phyloP scores from a whole-genome alignment of 2,329 filamentous ascomycete genomes.

The Neoascochyta sp. region DNA sequence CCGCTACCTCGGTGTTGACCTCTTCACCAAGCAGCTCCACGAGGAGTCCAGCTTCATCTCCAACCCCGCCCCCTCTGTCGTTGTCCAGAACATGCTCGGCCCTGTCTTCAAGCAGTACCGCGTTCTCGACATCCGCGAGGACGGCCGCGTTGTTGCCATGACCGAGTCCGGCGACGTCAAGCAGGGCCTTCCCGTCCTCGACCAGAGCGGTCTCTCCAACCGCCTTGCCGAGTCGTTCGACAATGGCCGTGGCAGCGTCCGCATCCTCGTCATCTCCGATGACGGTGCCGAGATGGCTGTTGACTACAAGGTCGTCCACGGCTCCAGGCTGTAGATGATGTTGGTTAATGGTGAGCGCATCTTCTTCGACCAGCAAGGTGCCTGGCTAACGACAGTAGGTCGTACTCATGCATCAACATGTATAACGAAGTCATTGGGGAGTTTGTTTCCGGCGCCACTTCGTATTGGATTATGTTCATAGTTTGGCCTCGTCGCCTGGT shows the following conservation, averaged over 20 bases:
- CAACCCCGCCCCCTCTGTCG: slow-evolving; percentile 92
- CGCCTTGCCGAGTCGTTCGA: slow-evolving; percentile 82
- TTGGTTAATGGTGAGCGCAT: slow-evolving; percentile 28
- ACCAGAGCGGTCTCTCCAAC: slow-evolving; percentile 84
- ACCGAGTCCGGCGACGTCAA: slow-evolving; percentile 99
- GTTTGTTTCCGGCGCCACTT: slow-evolving; percentile 32
- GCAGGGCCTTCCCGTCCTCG: slow-evolving; percentile 87
- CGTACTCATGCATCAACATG: slow-evolving; percentile 26
- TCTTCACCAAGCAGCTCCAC: slow-evolving; percentile 99
- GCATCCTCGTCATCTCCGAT: slow-evolving; percentile 93
- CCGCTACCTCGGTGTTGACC: slow-evolving; percentile 98
- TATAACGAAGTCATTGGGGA: slow-evolving; percentile 30
- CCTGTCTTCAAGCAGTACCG: slow-evolving; percentile 99
- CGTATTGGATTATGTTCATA: slow-evolving; percentile 40
- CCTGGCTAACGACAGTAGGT: too few species aligned
- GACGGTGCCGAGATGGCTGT: slow-evolving; percentile 90
- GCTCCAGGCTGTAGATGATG: slow-evolving; percentile 56
- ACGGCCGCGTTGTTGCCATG: slow-evolving; percentile 82
- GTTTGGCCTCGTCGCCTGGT: slow-evolving; percentile 28
- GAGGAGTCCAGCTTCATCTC: slow-evolving; percentile 98
- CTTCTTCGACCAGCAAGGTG: too few species aligned
- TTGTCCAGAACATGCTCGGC: slow-evolving; percentile 99
- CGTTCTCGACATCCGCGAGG: slow-evolving; percentile 93
- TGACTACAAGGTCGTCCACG: slow-evolving; percentile 98
- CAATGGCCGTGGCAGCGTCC: slow-evolving; percentile 87